These are phyloP conservation scores for Maudiozyma pseudohumilis DNA, from an alignment of 805 yeast species.

Conservation along the genomic window DNA sequence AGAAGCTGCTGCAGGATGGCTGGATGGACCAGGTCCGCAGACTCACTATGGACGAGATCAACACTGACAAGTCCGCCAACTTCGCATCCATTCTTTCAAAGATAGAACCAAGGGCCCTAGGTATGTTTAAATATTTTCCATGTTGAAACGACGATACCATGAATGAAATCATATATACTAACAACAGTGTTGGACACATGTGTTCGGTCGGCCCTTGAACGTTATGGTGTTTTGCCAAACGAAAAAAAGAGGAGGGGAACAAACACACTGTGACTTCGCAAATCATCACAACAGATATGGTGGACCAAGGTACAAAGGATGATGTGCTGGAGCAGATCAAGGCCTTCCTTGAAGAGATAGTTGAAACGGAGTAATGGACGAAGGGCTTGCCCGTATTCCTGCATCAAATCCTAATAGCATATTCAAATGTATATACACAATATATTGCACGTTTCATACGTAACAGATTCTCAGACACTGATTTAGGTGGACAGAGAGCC, in stretches of 20 bases:
- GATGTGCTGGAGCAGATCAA: conserved; percentile 50
- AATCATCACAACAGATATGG: conserved; percentile 34
- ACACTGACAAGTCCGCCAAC: conserved; percentile 35
- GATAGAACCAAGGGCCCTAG: conserved; percentile 57
- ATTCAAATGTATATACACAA: not conserved
- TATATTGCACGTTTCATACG: too few species aligned
- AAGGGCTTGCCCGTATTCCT: too few species aligned
- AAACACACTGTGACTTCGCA: too few species aligned
- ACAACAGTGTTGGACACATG: too few species aligned
- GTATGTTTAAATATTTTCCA: conserved; percentile 25
- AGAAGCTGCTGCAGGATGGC: conserved; percentile 63
- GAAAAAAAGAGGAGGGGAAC: too few species aligned
- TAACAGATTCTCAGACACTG: too few species aligned
- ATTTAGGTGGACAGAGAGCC: too few species aligned
- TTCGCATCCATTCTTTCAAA: conserved; percentile 43
- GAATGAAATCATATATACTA: too few species aligned
- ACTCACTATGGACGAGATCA: conserved; percentile 41
- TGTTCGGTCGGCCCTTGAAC: too few species aligned
- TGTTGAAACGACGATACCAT: too few species aligned
- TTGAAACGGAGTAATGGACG: conserved; percentile 30
- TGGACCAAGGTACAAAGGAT: conserved; percentile 54
- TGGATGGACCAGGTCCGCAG: conserved; percentile 73
- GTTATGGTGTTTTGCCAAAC: too few species aligned
- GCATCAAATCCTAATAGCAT: too few species aligned
- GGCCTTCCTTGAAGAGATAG: conserved; percentile 45